Base-by-base conservation (phyloP, 164 flowering plant species). In the Brasenia schreberi region DNA sequence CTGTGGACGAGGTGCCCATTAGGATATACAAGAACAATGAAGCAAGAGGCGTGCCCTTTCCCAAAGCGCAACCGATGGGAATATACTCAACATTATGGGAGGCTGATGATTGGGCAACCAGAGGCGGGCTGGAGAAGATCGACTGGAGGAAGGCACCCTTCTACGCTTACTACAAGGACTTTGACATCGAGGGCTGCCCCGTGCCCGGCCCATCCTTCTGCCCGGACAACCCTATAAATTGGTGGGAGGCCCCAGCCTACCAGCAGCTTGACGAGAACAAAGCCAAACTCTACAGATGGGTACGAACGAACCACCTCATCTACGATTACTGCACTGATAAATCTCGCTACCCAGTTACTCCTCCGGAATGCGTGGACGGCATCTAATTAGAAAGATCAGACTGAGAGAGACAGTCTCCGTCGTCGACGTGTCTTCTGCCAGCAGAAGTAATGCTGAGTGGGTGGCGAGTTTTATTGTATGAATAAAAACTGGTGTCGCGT, bases 51-150 rank as follows among this genome's bases (percentile, higher is more conserved):
- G 56, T 89, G 7, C 89, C 92, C 44, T 93, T 42, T 74, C 98
- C 97, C 1, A 88, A 80, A 64, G 60, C 42, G 42, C 96, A 93
- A 49, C 87, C 98, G 5, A 93, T 93, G 98, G 90, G 92, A 43
- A 74, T 93, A 12, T 90, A 68, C 73, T 93, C 98, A 1, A 90
- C 92, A 0, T 64, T 93, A 18, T 93, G 98, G 98, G 94, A 93
- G 72, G 98, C 98, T 2, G 98, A 93, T 44, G 87, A 90, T 42
- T 93, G 98, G 98, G 98, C 98, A 0, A 93, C 98, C 5, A 81
- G 97, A 42, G 98, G 97, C 1, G 98, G 98, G 19, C 65, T 89
- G 0, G 97, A 93, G 78, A 94, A 94, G 71, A 94, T 88, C 7
- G 78, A 94, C 69, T 93, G 98, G 98, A 78, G 79, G 75, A 89